Evolutionary conservation across 2,329 filamentous ascomycete species (phyloP), one percentile per base, ranked within the genome.

Genomic region (Aspergillus brunneoviolaceus): DNA sequence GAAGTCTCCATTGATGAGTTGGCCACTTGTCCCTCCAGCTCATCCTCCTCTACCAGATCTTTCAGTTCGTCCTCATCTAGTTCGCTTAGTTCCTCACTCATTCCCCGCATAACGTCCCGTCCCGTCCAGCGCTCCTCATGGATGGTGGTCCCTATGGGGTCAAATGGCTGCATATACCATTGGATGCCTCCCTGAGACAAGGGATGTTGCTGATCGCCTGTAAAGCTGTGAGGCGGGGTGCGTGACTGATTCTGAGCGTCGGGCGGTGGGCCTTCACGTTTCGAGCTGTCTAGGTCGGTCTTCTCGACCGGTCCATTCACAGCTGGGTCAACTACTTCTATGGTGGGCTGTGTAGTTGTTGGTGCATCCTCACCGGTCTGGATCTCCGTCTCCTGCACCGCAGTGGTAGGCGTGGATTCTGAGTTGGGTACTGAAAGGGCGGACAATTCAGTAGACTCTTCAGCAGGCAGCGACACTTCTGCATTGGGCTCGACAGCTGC

Each of bases 1-100:
- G 57, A 55, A 42, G 47, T 59, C 54, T 47, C 64, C 31, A 57
- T 56, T 27, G 25, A 63, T n/a, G 27, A 56, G 31, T 51, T 48
- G 23, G 47, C 58, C 51, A 51, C 60, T 63, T 54, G 55, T 53
- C 31, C 66, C 52, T 65, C 72, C 50, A 69, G 65, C 56, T 79
- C 87, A 82, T 89, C 77, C 82, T 89, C 77, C 57, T 77, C 76
- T 14, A 79, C 77, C 47, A 92, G 79, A 35, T 89, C 91, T 69
- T 90, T 88, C 60, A 96, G 81, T 76, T 94, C 91, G 55, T 96
- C 92, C 65, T 97, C 93, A 68, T 96, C 93, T 72, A 97, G 87
- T 71, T 97, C 94, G 59, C 90, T 96, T 23, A 97, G 82, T 67
- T 94, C 91, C 75, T 96, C 93, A 69, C 91, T 96, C 75, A 94